These are phyloP conservation scores for Nemania abortiva DNA, from an alignment of 2,329 filamentous ascomycete genomes.

Conservation along the genomic window DNA sequence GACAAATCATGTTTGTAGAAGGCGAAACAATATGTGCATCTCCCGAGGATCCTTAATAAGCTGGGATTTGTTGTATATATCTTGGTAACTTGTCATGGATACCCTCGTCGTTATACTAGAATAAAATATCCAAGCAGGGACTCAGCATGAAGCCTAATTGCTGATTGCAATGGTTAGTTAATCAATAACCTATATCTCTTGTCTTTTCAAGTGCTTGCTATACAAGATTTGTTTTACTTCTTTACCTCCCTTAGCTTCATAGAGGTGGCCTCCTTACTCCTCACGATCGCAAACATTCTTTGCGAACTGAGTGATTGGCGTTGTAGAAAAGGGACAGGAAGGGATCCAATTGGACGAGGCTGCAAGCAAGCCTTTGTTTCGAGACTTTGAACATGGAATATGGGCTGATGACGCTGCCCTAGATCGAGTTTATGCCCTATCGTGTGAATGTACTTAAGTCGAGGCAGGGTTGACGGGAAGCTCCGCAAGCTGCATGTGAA, in stretches of 20 bases:
- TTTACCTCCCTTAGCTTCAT: background rate
- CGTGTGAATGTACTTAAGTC: background rate
- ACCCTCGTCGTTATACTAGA: background rate
- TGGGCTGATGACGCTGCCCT: background rate
- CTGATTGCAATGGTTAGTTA: background rate
- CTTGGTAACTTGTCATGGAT: background rate
- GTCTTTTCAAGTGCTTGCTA: background rate
- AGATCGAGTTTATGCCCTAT: background rate
- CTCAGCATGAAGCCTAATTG: background rate
- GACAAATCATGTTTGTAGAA: background rate
- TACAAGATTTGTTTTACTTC: background rate
- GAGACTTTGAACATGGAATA: background rate
- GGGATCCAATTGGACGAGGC: background rate
- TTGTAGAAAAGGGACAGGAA: background rate
- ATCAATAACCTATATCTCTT: background rate
- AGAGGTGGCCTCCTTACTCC: background rate
- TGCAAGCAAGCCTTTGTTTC: background rate
- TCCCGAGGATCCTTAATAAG: background rate
- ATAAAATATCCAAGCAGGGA: background rate
- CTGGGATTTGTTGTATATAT: background rate
- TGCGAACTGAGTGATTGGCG: background rate
- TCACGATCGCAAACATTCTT: background rate
- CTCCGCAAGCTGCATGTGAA: background rate
- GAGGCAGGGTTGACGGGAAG: background rate
- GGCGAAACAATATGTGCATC: background rate